Base-by-base conservation (phyloP, 192 early-diverging fungal genomes). In the Thoreauomyces humboldtii region DNA sequence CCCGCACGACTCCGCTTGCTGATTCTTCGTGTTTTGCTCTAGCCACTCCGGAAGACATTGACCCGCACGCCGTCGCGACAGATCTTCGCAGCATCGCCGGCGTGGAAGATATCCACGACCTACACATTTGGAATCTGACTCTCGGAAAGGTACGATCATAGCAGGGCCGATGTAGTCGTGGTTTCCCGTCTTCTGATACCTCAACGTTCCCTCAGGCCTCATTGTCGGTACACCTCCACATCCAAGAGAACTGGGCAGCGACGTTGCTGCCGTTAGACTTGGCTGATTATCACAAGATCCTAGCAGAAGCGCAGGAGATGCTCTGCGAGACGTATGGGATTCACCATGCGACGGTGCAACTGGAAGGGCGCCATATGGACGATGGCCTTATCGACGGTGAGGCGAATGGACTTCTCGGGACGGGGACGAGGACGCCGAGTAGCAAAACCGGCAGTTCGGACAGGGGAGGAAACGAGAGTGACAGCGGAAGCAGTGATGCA, bases 41-140 rank as follows among this genome's bases (percentile, higher is more conserved):
- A 79, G 76, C 70, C 0, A 77, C 74, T 33, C 86, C 86, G 6
- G 29, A 41, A 0, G 72, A 73, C 7, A 77, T 87, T 41, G 77
- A 84, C 60, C 60, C 73, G 0, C 69, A 74, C 14, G 65, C 65
- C 0, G 66, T 87, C 36, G 67, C 63, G 15, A 59, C 59, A 7
- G 75, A 81, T 1, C 72, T 87, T 21, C 56, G 59, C 7, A 58
- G 66, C 46, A 79, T 88, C 33, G 69, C 61, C 0, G 81, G 78
- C 28, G 80, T 88, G 17, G 22, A 68, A n/a, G 76, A 73, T 37
- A 77, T 87, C 35, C 79, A 86, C 60, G 69, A 82, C n/a, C 70
- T 88, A 12, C 81, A 87, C 68, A 63, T 85, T 17, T 88, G 86
- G 86, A 73, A 73, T 0, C 58, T 88, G 32, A 88, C 86, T 2